Evolutionary conservation across 306 rosid genomes (phyloP), one percentile per base, ranked within the genome.

Genomic region (Ziziphus jujuba): DNA sequence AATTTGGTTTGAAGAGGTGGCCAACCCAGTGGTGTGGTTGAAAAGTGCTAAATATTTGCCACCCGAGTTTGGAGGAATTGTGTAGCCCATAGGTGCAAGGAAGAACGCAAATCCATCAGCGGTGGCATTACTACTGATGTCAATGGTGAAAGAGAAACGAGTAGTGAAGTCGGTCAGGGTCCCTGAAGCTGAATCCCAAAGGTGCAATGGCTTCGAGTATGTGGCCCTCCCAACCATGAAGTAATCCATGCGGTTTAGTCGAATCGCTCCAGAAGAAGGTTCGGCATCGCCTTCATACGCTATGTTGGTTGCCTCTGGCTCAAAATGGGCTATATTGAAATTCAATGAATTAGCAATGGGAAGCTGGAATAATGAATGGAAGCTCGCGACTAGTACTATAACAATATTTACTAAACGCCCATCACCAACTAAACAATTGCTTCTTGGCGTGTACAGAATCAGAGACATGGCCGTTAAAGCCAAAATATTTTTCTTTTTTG

Each of bases 41-140:
- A 71, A 59, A 11, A 77, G 52, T 50, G 77, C 81, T 0, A 77
- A 45, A 23, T 17, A 1, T 14, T 6, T 21, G 13, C 77, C 66
- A 5, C 15, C 65, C 1, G 77, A 67, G 67, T 67, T 2, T 11
- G 10, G 51, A 2, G 67, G 71, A 45, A 50, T 24, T 4, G 9
- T 20, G 6, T 10, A 11, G 16, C 36, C 67, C 31, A 19, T 11
- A 4, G 72, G 71, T 7, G 71, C 71, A 12, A 78, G 40, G 50
- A 55, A 72, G 38, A 78, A 72, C 56, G 67, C 63, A 3, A 78
- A 23, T 1, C 78, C 71, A 13, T 63, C 71, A 13, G 56, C 63
- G 1, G 53, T 49, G 13, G 1, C 1, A 34, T 0, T 23, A 1
- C 3, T 5, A 20, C 11, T 8, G 13, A 1, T 59, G 38, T 55